phyloP scores from a whole-genome alignment of 805 yeast species.

The Ogataea saltuana region DNA sequence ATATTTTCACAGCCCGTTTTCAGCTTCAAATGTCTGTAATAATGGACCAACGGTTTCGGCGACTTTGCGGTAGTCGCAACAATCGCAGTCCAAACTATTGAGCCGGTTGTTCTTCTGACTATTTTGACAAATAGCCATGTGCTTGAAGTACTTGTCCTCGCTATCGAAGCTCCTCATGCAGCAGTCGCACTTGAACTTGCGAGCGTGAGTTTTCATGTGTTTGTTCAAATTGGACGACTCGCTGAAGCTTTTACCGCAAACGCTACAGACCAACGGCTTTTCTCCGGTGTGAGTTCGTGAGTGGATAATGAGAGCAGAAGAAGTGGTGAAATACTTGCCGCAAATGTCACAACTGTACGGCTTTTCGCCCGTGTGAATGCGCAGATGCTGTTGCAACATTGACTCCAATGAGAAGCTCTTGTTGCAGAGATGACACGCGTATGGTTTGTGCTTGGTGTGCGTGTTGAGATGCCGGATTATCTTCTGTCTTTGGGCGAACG shows the following conservation, averaged over 20 bases:
- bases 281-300: constrained; percentile 86
- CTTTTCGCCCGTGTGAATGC: constrained; percentile 87
- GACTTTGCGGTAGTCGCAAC: no score
- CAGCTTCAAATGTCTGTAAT: not conserved
- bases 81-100: no score
- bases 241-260: constrained; percentile 81
- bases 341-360: constrained; percentile 78
- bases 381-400: constrained; percentile 75
- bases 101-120: not conserved
- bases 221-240: constrained; percentile 88
- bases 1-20: no score
- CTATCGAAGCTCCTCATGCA: constrained; percentile 57
- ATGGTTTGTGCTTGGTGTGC: constrained; percentile 85
- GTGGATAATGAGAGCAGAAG: constrained; percentile 82
- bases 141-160: constrained; percentile 43
- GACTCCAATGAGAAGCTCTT: constrained; percentile 74
- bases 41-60: not conserved
- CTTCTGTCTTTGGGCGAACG: constrained; percentile 83
- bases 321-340: constrained; percentile 76
- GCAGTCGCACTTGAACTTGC: constrained; percentile 48
- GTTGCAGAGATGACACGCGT: constrained; percentile 66
- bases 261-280: constrained; percentile 77
- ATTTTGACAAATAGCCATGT: constrained; percentile 30
- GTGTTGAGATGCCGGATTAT: constrained; percentile 81
- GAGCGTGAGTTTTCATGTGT: constrained; percentile 78